Conservation (phyloP, 805 yeast genomes). For the Candida lessepsii region DNA sequence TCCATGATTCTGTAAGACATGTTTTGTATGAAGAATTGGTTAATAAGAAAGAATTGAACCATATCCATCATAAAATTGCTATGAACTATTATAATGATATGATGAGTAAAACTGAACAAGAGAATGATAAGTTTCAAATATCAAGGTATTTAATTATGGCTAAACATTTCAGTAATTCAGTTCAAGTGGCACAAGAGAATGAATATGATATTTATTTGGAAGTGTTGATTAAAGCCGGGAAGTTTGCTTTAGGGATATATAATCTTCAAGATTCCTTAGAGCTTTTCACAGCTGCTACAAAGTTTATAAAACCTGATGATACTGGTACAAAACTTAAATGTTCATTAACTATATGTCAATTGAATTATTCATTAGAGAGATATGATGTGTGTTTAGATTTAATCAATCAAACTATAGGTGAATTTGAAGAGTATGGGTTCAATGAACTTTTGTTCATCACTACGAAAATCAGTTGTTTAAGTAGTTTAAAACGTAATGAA, state of each 20-base stretch:
- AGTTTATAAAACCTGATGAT: slow-evolving; percentile 22
- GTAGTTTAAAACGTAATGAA: slow-evolving; percentile 26
- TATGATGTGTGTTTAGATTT: slow-evolving; percentile 35
- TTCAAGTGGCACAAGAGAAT: slow-evolving; percentile 27
- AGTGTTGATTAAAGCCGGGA: slow-evolving; percentile 44
- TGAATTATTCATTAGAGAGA: slow-evolving; percentile 25
- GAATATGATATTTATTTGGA: slow-evolving; percentile 38
- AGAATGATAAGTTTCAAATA: neutral
- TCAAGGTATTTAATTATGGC: slow-evolving; percentile 35
- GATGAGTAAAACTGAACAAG: neutral
- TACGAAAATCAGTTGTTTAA: slow-evolving; percentile 36
- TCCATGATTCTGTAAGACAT: slow-evolving; percentile 41
- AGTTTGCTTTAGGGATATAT: slow-evolving; percentile 42
- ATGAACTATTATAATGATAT: slow-evolving; percentile 33
- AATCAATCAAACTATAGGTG: slow-evolving; percentile 28
- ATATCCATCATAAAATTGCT: slow-evolving; percentile 41
- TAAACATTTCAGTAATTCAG: slow-evolving; percentile 37
- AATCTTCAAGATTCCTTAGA: slow-evolving; percentile 40
- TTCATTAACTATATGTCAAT: slow-evolving; percentile 33
- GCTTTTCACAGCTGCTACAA: slow-evolving; percentile 38
- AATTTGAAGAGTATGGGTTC: slow-evolving; percentile 22
- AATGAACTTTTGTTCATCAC: slow-evolving; percentile 36
- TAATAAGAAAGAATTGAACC: slow-evolving; percentile 23
- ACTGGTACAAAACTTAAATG: slow-evolving; percentile 21
- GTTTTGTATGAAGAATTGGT: slow-evolving; percentile 28